Evolutionary conservation across 345 rosid genomes (phyloP), one percentile per base, ranked within the genome.

Genomic region (Gossypium turneri): DNA sequence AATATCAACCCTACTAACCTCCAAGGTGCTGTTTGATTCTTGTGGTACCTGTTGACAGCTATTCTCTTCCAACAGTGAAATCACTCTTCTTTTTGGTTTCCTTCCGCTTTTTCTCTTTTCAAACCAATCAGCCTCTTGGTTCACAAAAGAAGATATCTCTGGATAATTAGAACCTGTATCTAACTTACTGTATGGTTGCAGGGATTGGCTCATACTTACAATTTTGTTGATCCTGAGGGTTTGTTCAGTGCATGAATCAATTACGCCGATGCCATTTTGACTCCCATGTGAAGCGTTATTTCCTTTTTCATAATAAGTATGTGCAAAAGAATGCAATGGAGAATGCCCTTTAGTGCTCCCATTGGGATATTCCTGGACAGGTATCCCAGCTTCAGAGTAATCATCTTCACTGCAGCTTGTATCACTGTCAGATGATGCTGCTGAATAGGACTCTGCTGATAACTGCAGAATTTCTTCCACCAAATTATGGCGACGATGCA

Each of bases 381-480:
- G 80, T 73, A 77, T 74, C 69, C 82, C 90, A 83, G 73, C 79
- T 47, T 88, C 84, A 79, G 77, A 51, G 62, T 80, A 50, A 63
- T 90, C 90, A 80, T 87, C 91, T 74, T 89, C 98, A 81, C 94
- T 88, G 77, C 89, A 84, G 83, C 97, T 93, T 66, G 93, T 89
- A 64, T 83, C 70, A 79, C 94, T 90, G 80, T 95, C 92, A 78
- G 97, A 89, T 22, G 97, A 91, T 67, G 83, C 89, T 69, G 87
- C 82, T 12, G 98, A 93, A 83, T 78, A 90, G 74, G 99, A 91
- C 60, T 88, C 94, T 7, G 90, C 98, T 84, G 99, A 87, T 62
- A 93, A 89, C 89, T 91, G 99, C 85, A 95, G 79, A 75, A 89
- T 88, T 88, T 95, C 99, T 81, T 91, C 97, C 77, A 91, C 99